These are phyloP conservation scores for Hemileia vastatrix DNA, from an alignment of 1,284 basidiomycete species.

Conservation along the genomic window DNA sequence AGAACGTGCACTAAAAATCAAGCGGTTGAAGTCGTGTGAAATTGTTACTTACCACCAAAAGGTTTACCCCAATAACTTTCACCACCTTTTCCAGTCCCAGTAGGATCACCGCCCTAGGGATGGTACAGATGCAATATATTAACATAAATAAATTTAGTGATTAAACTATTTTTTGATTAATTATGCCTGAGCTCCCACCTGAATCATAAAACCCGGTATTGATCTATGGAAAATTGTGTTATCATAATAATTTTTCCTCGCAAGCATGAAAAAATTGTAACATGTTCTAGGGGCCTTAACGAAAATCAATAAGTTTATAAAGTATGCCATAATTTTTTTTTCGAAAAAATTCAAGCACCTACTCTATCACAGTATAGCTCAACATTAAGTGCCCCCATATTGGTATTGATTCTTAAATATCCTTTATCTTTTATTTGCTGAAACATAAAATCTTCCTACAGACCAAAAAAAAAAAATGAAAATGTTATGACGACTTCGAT, in stretches of 20 bases:
- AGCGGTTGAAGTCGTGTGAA: background rate
- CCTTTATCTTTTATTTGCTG: conserved; percentile 50
- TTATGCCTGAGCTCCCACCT: background rate
- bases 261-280: conserved; percentile 40
- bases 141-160: background rate
- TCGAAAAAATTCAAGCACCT: conserved; percentile 6
- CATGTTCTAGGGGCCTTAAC: conserved; percentile 46
- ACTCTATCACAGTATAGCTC: conserved; percentile 87
- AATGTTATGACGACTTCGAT: background rate
- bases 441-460: conserved; percentile 77
- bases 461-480: conserved; percentile 32
- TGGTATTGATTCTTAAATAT: conserved; percentile 82
- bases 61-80: conserved; percentile 89
- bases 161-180: background rate
- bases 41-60: conserved; percentile 81
- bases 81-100: conserved; percentile 87
- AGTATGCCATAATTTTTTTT: background rate
- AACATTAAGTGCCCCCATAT: conserved; percentile 75
- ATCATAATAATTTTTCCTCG: conserved; percentile 79
- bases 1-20: background rate
- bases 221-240: conserved; percentile 77
- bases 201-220: conserved; percentile 92
- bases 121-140: no score
- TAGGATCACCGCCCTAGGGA: conserved; percentile 93
- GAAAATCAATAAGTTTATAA: background rate